phyloP scores from a whole-genome alignment of 2,329 filamentous ascomycete genomes.

The Diaporthe vexans region DNA sequence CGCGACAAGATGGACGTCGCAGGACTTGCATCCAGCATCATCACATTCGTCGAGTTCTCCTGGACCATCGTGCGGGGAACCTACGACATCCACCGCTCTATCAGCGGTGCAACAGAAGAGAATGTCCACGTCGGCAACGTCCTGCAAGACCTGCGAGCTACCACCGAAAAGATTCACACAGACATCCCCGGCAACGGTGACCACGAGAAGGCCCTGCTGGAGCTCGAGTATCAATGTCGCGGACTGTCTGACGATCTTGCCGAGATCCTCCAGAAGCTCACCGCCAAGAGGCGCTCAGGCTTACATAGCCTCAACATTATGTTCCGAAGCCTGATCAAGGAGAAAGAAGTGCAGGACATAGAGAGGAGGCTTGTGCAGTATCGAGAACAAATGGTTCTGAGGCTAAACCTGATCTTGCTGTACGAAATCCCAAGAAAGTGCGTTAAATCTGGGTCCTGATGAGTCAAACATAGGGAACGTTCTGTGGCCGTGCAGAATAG shows the following conservation, averaged over 20 bases:
- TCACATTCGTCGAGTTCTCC: slow-evolving; percentile 5
- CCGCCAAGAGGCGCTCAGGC: not conserved
- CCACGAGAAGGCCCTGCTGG: not conserved
- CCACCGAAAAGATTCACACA: not conserved
- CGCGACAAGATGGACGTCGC: not conserved
- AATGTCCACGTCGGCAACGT: not conserved
- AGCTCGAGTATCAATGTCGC: not conserved
- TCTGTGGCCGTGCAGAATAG: not conserved
- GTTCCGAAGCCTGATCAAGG: not conserved
- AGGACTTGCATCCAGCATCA: not conserved
- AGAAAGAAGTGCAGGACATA: not conserved
- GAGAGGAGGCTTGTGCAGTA: not conserved
- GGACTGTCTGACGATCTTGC: not conserved
- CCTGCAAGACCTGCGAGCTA: not conserved
- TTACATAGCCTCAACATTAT: slow-evolving; percentile 3
- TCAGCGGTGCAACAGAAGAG: not conserved
- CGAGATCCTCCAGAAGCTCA: not conserved
- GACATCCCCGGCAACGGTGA: rapidly evolving
- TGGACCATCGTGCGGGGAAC: slow-evolving; percentile 8
- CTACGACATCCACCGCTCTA: not conserved
- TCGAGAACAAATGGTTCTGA: not conserved
- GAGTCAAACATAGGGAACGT: not conserved
- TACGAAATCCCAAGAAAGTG: not conserved
- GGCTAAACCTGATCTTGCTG: not conserved
- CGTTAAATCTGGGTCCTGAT: not conserved